These are phyloP conservation scores for Ustulina deusta DNA, from an alignment of 2,329 filamentous ascomycete species.

Conservation along the genomic window DNA sequence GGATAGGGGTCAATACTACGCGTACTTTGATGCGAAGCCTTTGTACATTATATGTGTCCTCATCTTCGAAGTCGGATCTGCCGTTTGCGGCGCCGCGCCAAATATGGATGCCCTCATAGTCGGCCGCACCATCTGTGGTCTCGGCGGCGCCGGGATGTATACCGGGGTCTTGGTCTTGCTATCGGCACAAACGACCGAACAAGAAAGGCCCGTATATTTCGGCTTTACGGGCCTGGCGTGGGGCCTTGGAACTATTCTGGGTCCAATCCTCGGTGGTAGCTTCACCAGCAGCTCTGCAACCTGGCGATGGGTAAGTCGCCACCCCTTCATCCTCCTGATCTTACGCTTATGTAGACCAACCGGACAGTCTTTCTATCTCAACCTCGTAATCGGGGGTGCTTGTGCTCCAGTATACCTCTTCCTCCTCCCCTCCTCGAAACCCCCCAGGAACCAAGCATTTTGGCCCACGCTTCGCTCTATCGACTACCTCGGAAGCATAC, in stretches of 20 bases:
- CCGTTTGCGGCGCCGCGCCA: constrained; percentile 53
- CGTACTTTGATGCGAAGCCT: constrained; percentile 57
- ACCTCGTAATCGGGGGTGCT: constrained; percentile 2
- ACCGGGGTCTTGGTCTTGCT: constrained; percentile 47
- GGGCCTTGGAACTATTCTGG: constrained; percentile 60
- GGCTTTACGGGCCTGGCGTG: constrained; percentile 49
- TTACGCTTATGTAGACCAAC: neutral
- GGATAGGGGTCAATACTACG: neutral
- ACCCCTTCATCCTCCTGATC: neutral
- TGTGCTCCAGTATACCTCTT: neutral
- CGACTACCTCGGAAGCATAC: neutral
- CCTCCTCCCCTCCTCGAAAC: neutral
- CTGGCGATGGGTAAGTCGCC: constrained; percentile 55
- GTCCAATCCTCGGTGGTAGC: constrained; percentile 62
- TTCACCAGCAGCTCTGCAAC: constrained; percentile 56
- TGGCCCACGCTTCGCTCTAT: neutral
- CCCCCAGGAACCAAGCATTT: neutral
- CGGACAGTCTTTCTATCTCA: constrained; percentile 4
- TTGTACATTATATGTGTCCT: constrained; percentile 42
- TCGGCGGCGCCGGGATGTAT: constrained; percentile 60
- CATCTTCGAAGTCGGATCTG: constrained; percentile 45
- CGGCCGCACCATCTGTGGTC: constrained; percentile 58
- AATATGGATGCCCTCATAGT: constrained; percentile 57
- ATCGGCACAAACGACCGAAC: constrained; percentile 12
- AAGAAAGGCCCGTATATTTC: constrained; percentile 45